Conservation (phyloP, 2,329 filamentous ascomycete genomes). For the Apiospora sp. region DNA sequence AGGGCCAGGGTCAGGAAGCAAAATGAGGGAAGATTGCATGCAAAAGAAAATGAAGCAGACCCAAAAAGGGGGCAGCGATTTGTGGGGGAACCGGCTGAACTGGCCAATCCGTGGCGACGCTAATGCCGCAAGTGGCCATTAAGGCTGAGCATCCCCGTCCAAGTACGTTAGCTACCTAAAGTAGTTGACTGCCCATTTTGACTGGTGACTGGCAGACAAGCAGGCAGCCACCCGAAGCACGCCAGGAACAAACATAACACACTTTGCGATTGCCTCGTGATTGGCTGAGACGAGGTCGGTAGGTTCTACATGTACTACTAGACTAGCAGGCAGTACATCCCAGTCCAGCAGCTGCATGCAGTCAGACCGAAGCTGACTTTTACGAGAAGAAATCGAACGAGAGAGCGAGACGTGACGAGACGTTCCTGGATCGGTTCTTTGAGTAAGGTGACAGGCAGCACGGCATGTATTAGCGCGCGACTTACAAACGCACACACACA, state of each 20-base stretch:
- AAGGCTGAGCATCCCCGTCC: conserved; percentile 6
- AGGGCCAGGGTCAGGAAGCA: conserved; percentile 4
- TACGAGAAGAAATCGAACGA: neutral
- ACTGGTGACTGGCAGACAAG: neutral
- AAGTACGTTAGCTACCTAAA: neutral
- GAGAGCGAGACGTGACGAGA: neutral
- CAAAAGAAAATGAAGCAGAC: conserved; percentile 13
- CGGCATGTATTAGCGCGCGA: neutral
- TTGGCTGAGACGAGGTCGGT: neutral
- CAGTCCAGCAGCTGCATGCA: neutral
- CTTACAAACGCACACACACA: neutral
- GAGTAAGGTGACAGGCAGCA: neutral
- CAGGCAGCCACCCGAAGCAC: neutral
- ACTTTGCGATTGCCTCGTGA: neutral
- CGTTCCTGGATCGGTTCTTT: neutral
- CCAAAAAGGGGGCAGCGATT: conserved; percentile 6
- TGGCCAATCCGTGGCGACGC: neutral
- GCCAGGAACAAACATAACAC: neutral
- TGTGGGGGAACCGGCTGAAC: neutral
- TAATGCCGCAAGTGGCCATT: conserved; percentile 6
- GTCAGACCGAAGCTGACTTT: neutral
- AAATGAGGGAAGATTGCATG: conserved; percentile 14
- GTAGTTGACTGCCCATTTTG: neutral
- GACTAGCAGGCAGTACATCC: too few relatives aligned
- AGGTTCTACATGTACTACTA: neutral